Evolutionary conservation across 2,329 filamentous ascomycete genomes (phyloP).

Genomic region (Fusarium sp.): DNA sequence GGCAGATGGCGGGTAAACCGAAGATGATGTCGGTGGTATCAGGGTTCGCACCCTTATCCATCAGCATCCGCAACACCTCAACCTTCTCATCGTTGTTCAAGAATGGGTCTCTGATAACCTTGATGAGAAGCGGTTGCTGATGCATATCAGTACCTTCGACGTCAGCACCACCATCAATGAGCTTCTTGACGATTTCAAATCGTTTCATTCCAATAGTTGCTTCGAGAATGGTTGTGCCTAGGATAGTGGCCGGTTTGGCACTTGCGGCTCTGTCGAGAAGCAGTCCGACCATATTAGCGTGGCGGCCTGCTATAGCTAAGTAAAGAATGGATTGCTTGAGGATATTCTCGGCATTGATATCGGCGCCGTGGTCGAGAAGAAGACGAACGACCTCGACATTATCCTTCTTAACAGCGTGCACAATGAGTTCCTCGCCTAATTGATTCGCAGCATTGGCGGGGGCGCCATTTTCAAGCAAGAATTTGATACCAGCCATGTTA

Average conservation of each 20-base stretch:
- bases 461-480: not conserved
- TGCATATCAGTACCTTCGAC: not conserved
- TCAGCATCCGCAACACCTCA: not conserved
- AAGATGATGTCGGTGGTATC: not conserved
- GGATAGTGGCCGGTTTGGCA: fast-evolving
- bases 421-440: not conserved
- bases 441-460: not conserved
- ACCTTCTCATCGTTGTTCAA: not conserved
- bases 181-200: not conserved
- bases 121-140: constrained; percentile 6
- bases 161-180: not conserved
- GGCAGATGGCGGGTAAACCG: constrained; percentile 5
- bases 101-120: not conserved
- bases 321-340: not conserved
- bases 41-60: not conserved
- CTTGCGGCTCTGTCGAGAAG: not conserved
- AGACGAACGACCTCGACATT: not conserved
- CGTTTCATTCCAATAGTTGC: not conserved
- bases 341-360: not conserved
- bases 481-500: not conserved
- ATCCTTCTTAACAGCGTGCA: not conserved
- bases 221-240: not conserved
- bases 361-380: not conserved
- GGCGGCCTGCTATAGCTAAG: not conserved
- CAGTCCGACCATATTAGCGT: not conserved